phyloP scores from a whole-genome alignment of 2,329 filamentous ascomycete genomes.

The Venturia effusa region DNA sequence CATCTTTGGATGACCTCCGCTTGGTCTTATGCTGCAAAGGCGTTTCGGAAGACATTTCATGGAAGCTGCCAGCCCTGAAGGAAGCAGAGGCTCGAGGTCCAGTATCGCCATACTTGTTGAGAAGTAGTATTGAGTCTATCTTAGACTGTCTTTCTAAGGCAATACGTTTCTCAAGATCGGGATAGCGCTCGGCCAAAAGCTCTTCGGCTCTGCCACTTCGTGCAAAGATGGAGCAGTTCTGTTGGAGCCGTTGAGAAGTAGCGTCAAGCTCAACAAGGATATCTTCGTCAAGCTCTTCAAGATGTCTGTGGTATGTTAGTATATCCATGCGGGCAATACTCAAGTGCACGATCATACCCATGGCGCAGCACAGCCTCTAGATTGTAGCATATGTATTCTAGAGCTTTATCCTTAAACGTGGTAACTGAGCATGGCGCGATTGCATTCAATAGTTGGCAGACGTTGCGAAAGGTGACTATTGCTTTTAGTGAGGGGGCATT shows the following conservation, averaged over 20 bases:
- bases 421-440: constrained; percentile 74
- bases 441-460: constrained; percentile 73
- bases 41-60: constrained; percentile 45
- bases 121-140: constrained; percentile 67
- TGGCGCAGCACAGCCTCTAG: constrained; percentile 89
- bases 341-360: constrained; percentile 34
- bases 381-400: constrained; percentile 88
- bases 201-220: constrained; percentile 63
- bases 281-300: constrained; percentile 78
- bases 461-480: constrained; percentile 68
- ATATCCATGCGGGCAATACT: background rate
- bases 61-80: constrained; percentile 51
- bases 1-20: constrained; percentile 29
- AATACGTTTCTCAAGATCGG: constrained; percentile 52
- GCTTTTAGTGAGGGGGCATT: constrained; percentile 15
- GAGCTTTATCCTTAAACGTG: constrained; percentile 75
- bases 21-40: constrained; percentile 30
- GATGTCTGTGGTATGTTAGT: constrained; percentile 36
- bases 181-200: constrained; percentile 53
- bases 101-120: constrained; percentile 50
- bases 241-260: constrained; percentile 72
- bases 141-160: constrained; percentile 58
- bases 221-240: constrained; percentile 55
- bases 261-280: constrained; percentile 71
- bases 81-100: constrained; percentile 53